Conservation (phyloP, 768 basidiomycete genomes). For the Naganishia onofrii region DNA sequence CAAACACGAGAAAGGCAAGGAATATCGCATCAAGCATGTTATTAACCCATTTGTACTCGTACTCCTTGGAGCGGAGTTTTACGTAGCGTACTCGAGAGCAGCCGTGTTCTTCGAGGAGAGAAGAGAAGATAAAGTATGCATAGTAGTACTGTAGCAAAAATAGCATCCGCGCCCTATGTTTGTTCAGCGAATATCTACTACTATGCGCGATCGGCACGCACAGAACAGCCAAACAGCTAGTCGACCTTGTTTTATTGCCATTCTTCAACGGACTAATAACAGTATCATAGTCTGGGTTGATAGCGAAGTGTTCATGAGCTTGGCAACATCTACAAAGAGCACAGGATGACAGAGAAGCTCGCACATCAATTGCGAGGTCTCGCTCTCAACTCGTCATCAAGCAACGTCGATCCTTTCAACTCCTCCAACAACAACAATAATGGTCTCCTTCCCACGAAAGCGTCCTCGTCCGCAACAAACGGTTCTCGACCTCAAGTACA, state of each 20-base stretch:
- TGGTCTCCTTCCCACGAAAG: background rate
- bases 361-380: conserved; percentile 14
- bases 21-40: too few relatives aligned
- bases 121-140: too few relatives aligned
- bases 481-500: conserved; percentile 11
- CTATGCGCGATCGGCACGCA: conserved; percentile 22
- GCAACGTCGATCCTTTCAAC: conserved; percentile 4
- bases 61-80: too few relatives aligned
- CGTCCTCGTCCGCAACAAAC: background rate
- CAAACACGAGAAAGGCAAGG: too few relatives aligned
- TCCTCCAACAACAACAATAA: conserved; percentile 16
- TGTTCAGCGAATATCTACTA: conserved; percentile 18
- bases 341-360: conserved; percentile 3
- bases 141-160: background rate
- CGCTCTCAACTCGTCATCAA: background rate
- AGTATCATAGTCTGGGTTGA: background rate
- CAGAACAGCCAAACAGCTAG: conserved; percentile 10
- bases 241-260: background rate
- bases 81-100: too few relatives aligned
- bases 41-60: too few relatives aligned
- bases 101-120: too few relatives aligned
- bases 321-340: too few relatives aligned
- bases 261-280: background rate
- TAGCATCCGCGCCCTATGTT: conserved; percentile 18
- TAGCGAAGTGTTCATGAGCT: background rate